Evolutionary conservation across 371 early-diverging fungal species (phyloP).

Genomic region (Apophysomyces sp.): DNA sequence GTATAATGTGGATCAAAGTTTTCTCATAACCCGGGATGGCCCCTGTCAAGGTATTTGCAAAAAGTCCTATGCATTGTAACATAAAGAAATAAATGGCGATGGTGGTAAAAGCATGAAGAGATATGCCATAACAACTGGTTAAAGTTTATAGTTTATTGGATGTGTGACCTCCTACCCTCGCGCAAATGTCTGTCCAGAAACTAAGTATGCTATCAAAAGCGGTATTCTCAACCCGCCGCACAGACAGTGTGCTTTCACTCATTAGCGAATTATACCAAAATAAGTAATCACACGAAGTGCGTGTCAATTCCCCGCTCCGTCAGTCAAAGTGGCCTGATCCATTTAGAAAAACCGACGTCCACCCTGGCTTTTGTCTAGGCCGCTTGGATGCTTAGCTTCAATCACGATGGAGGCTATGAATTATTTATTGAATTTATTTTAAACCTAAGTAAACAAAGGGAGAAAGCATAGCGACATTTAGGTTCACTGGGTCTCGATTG

Average conservation of each 20-base stretch:
- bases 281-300: neutral
- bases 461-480: too few relatives aligned
- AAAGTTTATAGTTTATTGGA: neutral
- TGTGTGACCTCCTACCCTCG: neutral
- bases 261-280: conserved; percentile 1
- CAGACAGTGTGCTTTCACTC: neutral
- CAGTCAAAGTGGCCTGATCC: neutral
- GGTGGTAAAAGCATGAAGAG: neutral
- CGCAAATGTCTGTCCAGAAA: neutral
- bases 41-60: neutral
- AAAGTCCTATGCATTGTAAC: neutral
- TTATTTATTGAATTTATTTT: too few relatives aligned
- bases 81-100: neutral
- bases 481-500: too few relatives aligned
- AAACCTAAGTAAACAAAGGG: too few relatives aligned
- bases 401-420: too few relatives aligned
- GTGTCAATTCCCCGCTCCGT: conserved; percentile 1
- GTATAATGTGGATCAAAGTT: neutral
- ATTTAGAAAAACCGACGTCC: neutral
- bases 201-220: neutral
- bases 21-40: conserved; percentile 1
- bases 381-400: too few relatives aligned
- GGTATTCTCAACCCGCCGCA: neutral
- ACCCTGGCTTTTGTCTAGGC: too few relatives aligned
- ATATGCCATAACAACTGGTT: neutral